These are phyloP conservation scores for Quillaja saponaria DNA, from an alignment of 306 rosid genomes.

Conservation along the genomic window DNA sequence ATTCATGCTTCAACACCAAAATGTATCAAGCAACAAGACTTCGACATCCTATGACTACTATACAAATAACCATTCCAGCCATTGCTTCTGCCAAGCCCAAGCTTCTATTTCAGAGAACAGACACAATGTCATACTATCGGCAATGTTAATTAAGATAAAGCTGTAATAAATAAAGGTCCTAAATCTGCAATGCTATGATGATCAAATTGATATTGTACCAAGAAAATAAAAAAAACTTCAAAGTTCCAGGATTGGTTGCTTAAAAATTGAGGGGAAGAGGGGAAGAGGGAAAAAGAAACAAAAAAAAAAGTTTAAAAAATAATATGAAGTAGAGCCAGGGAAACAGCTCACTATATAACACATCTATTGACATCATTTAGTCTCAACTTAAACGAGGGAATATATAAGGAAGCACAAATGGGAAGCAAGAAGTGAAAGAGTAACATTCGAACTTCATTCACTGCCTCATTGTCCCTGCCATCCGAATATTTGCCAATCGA, in stretches of 20 bases:
- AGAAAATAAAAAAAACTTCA: not conserved
- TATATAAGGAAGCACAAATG: no score
- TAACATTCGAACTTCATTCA: conserved; percentile 4
- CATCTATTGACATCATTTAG: no score
- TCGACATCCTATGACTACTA: conserved; percentile 28
- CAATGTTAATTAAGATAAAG: conserved; percentile 24
- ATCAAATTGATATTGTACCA: not conserved
- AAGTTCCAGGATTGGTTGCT: conserved; percentile 1
- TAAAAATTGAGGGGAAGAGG: not conserved
- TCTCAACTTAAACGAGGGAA: no score
- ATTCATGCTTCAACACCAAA: conserved; percentile 69
- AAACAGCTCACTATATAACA: conserved; percentile 1
- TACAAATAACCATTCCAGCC: conserved; percentile 37
- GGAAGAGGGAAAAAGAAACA: no score
- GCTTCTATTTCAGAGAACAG: conserved; percentile 24
- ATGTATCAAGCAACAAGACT: conserved; percentile 38
- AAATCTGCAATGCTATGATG: conserved; percentile 2
- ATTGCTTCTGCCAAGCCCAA: conserved; percentile 37
- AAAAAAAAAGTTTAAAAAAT: not conserved
- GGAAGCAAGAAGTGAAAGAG: not conserved
- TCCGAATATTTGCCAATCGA: conserved; percentile 21
- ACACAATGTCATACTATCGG: conserved; percentile 5
- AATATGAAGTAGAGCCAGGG: not conserved
- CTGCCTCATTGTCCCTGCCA: conserved; percentile 29
- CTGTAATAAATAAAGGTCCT: not conserved